phyloP scores from a whole-genome alignment of 306 rosid genomes.

The Coriaria nepalensis region DNA sequence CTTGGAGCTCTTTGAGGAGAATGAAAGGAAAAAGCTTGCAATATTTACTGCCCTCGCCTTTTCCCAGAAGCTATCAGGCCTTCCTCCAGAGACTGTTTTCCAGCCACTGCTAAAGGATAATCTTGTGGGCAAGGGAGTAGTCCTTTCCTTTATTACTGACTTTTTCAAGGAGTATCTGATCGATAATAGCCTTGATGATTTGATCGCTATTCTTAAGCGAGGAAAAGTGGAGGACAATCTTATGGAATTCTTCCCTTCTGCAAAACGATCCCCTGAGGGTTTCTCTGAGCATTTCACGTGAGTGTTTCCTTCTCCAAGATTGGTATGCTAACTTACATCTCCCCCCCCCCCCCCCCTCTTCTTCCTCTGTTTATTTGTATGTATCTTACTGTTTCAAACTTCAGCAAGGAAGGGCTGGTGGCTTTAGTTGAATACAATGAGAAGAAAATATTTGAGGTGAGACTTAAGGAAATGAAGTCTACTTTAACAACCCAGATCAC shows the following conservation, averaged over 20 bases:
- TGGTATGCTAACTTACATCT: background rate
- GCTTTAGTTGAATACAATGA: slow-evolving; percentile 92
- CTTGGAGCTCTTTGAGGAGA: slow-evolving; percentile 95
- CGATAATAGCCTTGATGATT: slow-evolving; percentile 96
- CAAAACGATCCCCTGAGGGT: slow-evolving; percentile 67
- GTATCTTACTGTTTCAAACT: slow-evolving; percentile 5
- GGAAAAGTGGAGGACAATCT: slow-evolving; percentile 96
- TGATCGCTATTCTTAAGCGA: slow-evolving; percentile 84
- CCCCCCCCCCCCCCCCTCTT: background rate
- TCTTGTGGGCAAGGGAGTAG: slow-evolving; percentile 99
- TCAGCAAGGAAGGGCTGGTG: slow-evolving; percentile 88
- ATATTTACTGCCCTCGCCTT: slow-evolving; percentile 98
- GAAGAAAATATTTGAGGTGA: slow-evolving; percentile 93
- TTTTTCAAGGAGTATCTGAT: slow-evolving; percentile 91
- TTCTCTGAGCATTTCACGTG: slow-evolving; percentile 98
- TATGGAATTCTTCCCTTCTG: slow-evolving; percentile 73
- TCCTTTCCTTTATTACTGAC: slow-evolving; percentile 81
- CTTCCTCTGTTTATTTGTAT: background rate
- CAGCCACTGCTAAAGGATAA: slow-evolving; percentile 97
- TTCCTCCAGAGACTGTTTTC: slow-evolving; percentile 95
- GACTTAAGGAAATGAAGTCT: slow-evolving; percentile 89
- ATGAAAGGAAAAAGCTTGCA: slow-evolving; percentile 97
- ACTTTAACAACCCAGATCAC: slow-evolving; percentile 84
- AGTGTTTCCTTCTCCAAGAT: slow-evolving; percentile 12
- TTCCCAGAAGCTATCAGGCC: slow-evolving; percentile 98